These are phyloP conservation scores for Suillus hirtellus DNA, from an alignment of 768 basidiomycete genomes.

Conservation along the genomic window DNA sequence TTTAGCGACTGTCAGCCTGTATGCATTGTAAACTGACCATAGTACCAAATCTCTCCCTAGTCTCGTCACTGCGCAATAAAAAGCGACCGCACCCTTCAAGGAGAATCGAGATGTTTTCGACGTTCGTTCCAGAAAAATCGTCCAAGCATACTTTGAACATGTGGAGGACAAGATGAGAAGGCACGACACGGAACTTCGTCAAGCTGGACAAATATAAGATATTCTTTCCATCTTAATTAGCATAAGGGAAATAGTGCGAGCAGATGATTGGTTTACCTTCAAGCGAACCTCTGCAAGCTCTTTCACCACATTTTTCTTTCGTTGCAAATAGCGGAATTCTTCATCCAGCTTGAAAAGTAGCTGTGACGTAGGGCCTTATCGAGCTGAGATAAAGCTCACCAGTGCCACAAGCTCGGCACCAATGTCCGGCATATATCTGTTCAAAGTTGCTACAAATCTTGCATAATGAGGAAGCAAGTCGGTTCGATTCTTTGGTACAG, in stretches of 20 bases:
- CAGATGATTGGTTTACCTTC: slow-evolving; percentile 53
- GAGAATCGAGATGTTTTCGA: slow-evolving; percentile 90
- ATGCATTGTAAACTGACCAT: slow-evolving; percentile 58
- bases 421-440: slow-evolving; percentile 92
- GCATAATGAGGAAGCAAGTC: slow-evolving; percentile 95
- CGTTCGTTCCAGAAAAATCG: slow-evolving; percentile 89
- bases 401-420: slow-evolving; percentile 78
- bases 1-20: not conserved
- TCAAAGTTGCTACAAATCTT: slow-evolving; percentile 83
- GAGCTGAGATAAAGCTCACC: slow-evolving; percentile 47
- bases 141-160: slow-evolving; percentile 97
- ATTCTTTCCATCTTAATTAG: slow-evolving; percentile 55
- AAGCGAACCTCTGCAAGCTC: slow-evolving; percentile 84
- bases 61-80: slow-evolving; percentile 84
- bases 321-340: slow-evolving; percentile 92
- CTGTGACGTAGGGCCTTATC: slow-evolving; percentile 8
- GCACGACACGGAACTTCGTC: slow-evolving; percentile 94
- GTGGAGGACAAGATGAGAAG: slow-evolving; percentile 88
- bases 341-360: slow-evolving; percentile 74
- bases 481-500: slow-evolving; percentile 83
- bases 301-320: slow-evolving; percentile 90
- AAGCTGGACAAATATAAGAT: slow-evolving; percentile 84
- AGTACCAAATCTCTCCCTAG: slow-evolving; percentile 78
- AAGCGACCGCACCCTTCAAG: slow-evolving; percentile 95
- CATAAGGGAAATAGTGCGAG: slow-evolving; percentile 3